These are phyloP conservation scores for Drechslerella coelobrocha DNA, from an alignment of 2,329 filamentous ascomycete genomes.

Conservation along the genomic window DNA sequence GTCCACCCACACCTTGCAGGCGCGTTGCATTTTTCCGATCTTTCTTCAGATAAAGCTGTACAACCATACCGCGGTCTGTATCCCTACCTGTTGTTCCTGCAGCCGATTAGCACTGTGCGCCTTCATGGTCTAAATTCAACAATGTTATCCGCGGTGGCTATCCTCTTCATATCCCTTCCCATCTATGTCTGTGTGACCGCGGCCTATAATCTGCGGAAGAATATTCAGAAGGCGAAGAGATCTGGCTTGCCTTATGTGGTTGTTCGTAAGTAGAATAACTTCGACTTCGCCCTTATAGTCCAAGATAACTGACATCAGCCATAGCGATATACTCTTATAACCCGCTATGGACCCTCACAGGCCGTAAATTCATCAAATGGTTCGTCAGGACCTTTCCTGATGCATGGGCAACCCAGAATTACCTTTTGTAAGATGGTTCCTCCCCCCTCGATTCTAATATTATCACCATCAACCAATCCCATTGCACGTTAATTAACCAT, in stretches of 20 bases:
- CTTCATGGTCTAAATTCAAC: too few species aligned
- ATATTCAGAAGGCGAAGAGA: conserved; percentile 53
- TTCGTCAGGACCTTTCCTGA: conserved; percentile 30
- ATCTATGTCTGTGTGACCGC: conserved; percentile 50
- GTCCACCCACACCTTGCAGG: too few species aligned
- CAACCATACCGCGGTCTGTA: too few species aligned
- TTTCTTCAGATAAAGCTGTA: too few species aligned
- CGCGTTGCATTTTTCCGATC: too few species aligned
- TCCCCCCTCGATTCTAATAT: conserved; percentile 18
- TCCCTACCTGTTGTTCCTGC: too few species aligned
- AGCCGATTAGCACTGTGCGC: too few species aligned
- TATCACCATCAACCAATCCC: background rate
- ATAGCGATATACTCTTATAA: conserved; percentile 27
- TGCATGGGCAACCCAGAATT: conserved; percentile 47
- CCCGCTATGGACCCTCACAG: conserved; percentile 30
- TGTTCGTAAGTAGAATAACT: conserved; percentile 51
- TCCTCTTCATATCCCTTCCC: conserved; percentile 28
- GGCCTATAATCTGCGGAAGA: conserved; percentile 51
- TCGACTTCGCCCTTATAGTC: background rate
- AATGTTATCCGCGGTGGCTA: conserved; percentile 29
- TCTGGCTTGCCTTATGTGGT: conserved; percentile 54
- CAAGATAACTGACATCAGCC: background rate
- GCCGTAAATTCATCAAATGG: conserved; percentile 52
- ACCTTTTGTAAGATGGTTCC: conserved; percentile 40
- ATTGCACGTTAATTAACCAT: background rate